A percentile compares a stretch with the other conserved stretches of the same genome.
Evolutionary conservation across 1,284 basidiomycete species (phyloP).

Genomic region (Schizopora paradoxa): DNA sequence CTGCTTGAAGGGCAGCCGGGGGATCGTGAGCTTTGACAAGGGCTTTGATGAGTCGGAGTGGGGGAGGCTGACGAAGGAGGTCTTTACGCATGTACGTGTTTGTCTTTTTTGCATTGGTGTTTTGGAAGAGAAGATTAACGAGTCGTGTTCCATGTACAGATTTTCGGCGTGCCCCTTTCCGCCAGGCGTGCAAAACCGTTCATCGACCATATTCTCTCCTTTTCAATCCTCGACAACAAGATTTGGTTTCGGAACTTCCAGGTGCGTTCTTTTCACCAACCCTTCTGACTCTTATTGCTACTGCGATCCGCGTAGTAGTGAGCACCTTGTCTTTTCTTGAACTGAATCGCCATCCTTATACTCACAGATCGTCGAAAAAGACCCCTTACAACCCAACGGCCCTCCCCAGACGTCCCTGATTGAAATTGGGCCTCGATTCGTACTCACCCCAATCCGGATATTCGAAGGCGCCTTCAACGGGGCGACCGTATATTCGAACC

Average conservation of each 20-base stretch:
- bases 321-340: not conserved
- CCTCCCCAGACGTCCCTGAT: constrained; percentile 76
- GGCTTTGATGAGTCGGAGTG: constrained; percentile 89
- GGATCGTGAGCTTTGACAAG: constrained; percentile 89
- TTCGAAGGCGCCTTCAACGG: constrained; percentile 98
- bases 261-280: constrained; percentile 37
- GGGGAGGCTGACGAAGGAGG: constrained; percentile 87
- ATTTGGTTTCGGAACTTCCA: constrained; percentile 99
- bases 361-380: constrained; percentile 70
- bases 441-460: constrained; percentile 95
- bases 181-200: constrained; percentile 94
- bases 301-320: not conserved
- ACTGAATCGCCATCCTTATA: not conserved
- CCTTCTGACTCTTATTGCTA: no score
- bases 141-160: constrained; percentile 42
- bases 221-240: constrained; percentile 93
- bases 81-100: constrained; percentile 87
- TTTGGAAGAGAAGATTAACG: constrained; percentile 14
- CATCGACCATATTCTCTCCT: constrained; percentile 95
- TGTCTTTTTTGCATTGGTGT: constrained; percentile 9
- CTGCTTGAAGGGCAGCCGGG: constrained; percentile 93
- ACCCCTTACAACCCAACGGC: constrained; percentile 68
- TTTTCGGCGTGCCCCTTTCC: constrained; percentile 89
- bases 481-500: constrained; percentile 94
- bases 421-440: constrained; percentile 97